phyloP scores from a whole-genome alignment of 495 filamentous ascomycete species.

The Arthonia radiata region DNA sequence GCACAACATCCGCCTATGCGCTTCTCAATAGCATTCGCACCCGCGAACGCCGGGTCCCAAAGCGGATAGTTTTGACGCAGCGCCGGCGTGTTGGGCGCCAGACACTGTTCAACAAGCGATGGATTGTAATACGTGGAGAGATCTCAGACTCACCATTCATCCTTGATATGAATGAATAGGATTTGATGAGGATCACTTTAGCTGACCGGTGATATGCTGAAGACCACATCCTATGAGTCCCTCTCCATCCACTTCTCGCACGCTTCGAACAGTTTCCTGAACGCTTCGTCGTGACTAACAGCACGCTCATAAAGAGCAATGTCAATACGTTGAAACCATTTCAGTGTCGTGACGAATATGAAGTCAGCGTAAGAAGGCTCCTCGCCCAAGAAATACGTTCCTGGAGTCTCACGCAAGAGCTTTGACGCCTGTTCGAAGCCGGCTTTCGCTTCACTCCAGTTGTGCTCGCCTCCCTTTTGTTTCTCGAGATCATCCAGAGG shows the following conservation, averaged over 20 bases:
- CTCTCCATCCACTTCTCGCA: constrained; percentile 11
- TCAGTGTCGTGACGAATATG: constrained; percentile 13
- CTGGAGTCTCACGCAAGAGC: constrained; percentile 25
- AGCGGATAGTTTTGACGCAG: too few relatives aligned
- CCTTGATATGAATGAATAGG: too few relatives aligned
- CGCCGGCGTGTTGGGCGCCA: too few relatives aligned
- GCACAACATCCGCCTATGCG: too few relatives aligned
- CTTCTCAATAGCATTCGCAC: too few relatives aligned
- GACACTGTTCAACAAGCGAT: too few relatives aligned
- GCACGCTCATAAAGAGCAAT: constrained; percentile 5
- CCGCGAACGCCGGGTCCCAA: too few relatives aligned
- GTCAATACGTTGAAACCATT: constrained; percentile 12
- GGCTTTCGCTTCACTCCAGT: constrained; percentile 16
- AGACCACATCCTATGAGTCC: too few relatives aligned
- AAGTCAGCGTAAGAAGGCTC: constrained; percentile 16
- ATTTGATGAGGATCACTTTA: too few relatives aligned
- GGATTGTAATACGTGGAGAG: too few relatives aligned
- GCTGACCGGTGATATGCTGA: too few relatives aligned
- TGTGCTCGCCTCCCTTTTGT: constrained; percentile 15
- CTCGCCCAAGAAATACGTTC: constrained; percentile 21
- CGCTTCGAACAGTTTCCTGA: constrained; percentile 9
- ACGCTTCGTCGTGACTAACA: constrained; percentile 6
- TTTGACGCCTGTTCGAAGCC: constrained; percentile 17
- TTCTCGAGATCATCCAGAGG: constrained; percentile 16
- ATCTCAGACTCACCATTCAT: too few relatives aligned